These are phyloP conservation scores for Rhodotorula glutinis DNA, from an alignment of 1,284 basidiomycete genomes.

Conservation along the genomic window DNA sequence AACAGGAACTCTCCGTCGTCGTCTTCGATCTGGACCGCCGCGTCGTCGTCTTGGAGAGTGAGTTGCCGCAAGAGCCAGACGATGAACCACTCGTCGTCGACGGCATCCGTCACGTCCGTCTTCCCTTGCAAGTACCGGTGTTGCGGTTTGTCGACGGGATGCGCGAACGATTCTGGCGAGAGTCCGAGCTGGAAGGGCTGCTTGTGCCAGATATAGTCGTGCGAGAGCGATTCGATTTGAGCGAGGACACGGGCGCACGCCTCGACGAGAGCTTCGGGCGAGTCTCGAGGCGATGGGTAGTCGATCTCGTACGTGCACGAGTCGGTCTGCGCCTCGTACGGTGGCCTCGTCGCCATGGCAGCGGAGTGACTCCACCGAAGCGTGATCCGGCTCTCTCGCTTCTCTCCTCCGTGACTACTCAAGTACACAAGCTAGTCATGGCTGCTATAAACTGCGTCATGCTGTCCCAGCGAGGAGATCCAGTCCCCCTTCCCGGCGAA, in stretches of 20 bases:
- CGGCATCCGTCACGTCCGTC: slow-evolving; percentile 84
- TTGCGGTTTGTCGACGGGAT: slow-evolving; percentile 2
- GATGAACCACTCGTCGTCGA: slow-evolving; percentile 93
- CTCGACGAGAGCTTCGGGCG: neutral
- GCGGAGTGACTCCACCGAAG: no score
- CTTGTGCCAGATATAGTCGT: slow-evolving; percentile 33
- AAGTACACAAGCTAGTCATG: slow-evolving; percentile 12
- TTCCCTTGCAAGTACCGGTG: slow-evolving; percentile 58
- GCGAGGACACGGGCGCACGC: slow-evolving; percentile 9
- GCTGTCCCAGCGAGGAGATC: slow-evolving; percentile 5
- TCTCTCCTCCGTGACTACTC: no score
- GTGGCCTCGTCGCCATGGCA: neutral
- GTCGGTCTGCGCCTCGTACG: slow-evolving; percentile 8
- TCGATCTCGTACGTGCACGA: slow-evolving; percentile 22
- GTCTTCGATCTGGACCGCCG: slow-evolving; percentile 65
- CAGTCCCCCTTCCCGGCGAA: slow-evolving; percentile 33
- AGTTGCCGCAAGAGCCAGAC: slow-evolving; percentile 82
- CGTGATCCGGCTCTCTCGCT: no score
- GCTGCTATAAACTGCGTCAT: slow-evolving; percentile 34
- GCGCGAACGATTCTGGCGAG: slow-evolving; percentile 1
- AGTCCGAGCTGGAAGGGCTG: slow-evolving; percentile 16
- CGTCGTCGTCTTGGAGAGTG: slow-evolving; percentile 61
- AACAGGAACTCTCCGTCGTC: slow-evolving; percentile 94
- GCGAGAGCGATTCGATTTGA: neutral
- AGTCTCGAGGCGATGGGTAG: slow-evolving; percentile 7